Base-by-base conservation (phyloP, 1,284 basidiomycete genomes). In the Phenoliferia sp. region DNA sequence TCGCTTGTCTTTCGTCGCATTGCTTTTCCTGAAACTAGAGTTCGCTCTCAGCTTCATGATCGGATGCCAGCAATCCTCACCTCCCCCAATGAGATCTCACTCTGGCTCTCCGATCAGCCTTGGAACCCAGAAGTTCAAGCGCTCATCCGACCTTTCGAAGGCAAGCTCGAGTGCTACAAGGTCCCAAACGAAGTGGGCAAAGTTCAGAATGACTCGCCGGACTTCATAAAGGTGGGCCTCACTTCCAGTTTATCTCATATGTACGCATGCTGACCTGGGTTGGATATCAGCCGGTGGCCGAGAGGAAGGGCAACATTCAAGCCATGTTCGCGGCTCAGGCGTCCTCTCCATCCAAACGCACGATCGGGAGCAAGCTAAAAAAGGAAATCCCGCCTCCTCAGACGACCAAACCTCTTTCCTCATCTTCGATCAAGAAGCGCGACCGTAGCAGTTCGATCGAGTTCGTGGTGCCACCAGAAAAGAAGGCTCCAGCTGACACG, bases 11-110 rank as follows among this genome's bases (percentile, higher is more conserved):
- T 29, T 55, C 26, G n/a, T 3, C 35, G 22, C 4, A 29, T 35
- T 31, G 26, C 17, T 33, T 19, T 31, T n/a, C 19, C 26, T 57
- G 48, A 52, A 19, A n/a, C n/a, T n/a, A n/a, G 7, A 15, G 15
- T 16, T 32, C 32, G 7, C 34, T 29, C 28, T 9, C 59, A 77
- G 75, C 82, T 95, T 35, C 94, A 97, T 78, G 90, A 95, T 75
- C 87, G 94, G 22, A 94, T 95, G 81, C 94, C 94, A 3, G 90
- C 94, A 61, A 89, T 97, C 61, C 84, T 98, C 2, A 82, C 85
- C 2, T 82, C 83, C 0, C 76, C 81, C 57, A 82, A 85, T 4
- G 87, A 89, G 7, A 81, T 94, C 48, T 76, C 82, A 16, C 77
- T 79, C 29, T 98, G 94, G 94, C 84, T 98, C 15, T 85, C 83